A percentile compares a stretch with the other conserved stretches of the same genome.
Conservation (phyloP, 495 filamentous ascomycete genomes). For the Coniosporium apollinis region DNA sequence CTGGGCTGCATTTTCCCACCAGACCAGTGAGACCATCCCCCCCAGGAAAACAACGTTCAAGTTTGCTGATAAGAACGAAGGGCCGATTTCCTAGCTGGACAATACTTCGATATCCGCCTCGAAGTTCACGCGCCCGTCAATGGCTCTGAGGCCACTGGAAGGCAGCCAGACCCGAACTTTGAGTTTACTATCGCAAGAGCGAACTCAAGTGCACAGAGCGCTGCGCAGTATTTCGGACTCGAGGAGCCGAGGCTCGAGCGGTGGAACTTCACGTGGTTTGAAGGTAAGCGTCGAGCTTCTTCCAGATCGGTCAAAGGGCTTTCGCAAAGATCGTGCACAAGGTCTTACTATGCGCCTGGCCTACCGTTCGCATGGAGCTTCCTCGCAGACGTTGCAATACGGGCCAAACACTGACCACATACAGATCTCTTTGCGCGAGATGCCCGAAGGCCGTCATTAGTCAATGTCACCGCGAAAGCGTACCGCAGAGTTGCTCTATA, state of each 20-base stretch:
- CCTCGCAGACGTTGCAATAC: too few species aligned
- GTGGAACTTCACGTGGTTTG: conserved; percentile 58
- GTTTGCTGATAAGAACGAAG: conserved; percentile 10
- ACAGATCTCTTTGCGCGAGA: conserved; percentile 53
- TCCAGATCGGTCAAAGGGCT: background rate
- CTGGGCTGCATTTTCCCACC: conserved; percentile 63
- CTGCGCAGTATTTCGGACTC: conserved; percentile 41
- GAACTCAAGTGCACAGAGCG: conserved; percentile 28
- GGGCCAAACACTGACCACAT: too few species aligned
- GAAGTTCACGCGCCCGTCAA: conserved; percentile 64
- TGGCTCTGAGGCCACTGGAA: conserved; percentile 47
- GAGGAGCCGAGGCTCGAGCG: conserved; percentile 44
- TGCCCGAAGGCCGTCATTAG: conserved; percentile 41
- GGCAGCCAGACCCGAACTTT: conserved; percentile 45
- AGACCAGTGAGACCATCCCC: conserved; percentile 37
- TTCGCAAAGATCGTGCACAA: background rate
- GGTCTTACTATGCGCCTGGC: background rate
- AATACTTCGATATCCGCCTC: conserved; percentile 59
- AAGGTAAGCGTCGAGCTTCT: conserved; percentile 26
- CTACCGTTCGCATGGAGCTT: too few species aligned
- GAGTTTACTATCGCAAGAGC: conserved; percentile 50
- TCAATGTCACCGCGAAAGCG: conserved; percentile 54
- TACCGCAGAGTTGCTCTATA: conserved; percentile 51
- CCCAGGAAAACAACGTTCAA: background rate
- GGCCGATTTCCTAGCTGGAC: conserved; percentile 53